A percentile compares a stretch with the other conserved stretches of the same genome.
These are phyloP conservation scores for Pythium myriotylum DNA, from an alignment of 352 stramenopile genomes.

Conservation along the genomic window DNA sequence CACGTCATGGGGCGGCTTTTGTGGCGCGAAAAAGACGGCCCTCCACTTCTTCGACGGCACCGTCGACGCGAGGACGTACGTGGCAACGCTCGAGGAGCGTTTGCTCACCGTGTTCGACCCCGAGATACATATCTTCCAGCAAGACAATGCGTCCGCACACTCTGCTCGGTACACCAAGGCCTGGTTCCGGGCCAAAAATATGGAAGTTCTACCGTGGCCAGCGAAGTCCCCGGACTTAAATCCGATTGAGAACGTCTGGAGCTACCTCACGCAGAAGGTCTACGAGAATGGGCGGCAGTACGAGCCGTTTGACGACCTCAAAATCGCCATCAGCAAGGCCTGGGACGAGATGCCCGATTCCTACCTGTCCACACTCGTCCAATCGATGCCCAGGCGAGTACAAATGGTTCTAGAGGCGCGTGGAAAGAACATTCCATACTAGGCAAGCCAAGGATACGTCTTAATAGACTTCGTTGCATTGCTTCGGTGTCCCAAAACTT, in stretches of 20 bases:
- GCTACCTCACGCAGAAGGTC: constrained; percentile 1
- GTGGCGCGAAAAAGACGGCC: background rate
- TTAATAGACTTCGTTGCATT: too few species aligned
- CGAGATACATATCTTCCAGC: constrained; percentile 5
- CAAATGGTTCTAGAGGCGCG: too few species aligned
- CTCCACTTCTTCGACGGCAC: constrained; percentile 5
- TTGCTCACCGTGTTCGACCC: background rate
- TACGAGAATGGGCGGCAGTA: constrained; percentile 10
- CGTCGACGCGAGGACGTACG: background rate
- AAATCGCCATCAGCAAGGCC: constrained; percentile 1
- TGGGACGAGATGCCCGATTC: constrained; percentile 3
- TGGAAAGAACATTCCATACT: too few species aligned
- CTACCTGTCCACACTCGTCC: background rate
- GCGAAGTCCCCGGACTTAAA: constrained; percentile 2
- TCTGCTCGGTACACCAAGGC: background rate
- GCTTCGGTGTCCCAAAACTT: too few species aligned
- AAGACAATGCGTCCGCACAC: background rate
- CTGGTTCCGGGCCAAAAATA: background rate
- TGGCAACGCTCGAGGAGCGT: background rate
- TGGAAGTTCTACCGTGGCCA: constrained; percentile 1
- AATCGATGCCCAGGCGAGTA: background rate
- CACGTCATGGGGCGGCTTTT: background rate
- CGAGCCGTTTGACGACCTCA: background rate
- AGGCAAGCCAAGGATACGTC: too few species aligned
- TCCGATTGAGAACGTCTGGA: background rate